Evolutionary conservation across 2,329 filamentous ascomycete genomes (phyloP).

Genomic region (Pestalotiopsis sp.): DNA sequence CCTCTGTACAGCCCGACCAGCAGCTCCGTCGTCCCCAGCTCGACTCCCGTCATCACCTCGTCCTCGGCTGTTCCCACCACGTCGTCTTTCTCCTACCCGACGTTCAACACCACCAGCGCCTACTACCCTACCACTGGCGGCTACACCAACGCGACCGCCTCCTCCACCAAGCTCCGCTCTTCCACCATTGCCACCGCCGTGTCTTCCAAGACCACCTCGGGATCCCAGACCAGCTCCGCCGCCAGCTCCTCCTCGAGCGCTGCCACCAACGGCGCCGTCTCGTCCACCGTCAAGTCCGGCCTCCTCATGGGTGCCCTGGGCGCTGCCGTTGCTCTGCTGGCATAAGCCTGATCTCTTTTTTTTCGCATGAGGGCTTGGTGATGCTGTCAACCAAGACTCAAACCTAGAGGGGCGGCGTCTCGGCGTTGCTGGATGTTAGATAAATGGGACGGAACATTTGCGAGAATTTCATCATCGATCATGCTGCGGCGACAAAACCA

Average conservation of each 20-base stretch:
- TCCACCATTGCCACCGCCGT: background rate
- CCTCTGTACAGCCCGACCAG: slow-evolving; percentile 7
- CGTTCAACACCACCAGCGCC: slow-evolving; percentile 10
- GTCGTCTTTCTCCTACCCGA: slow-evolving; percentile 6
- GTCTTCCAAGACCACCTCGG: slow-evolving; percentile 4
- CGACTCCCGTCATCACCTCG: background rate
- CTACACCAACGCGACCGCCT: slow-evolving; percentile 5
- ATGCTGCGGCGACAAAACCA: background rate
- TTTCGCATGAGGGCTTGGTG: background rate
- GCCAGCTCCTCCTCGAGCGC: slow-evolving; percentile 2
- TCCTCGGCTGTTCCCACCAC: slow-evolving; percentile 1
- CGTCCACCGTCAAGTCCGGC: slow-evolving; percentile 1
- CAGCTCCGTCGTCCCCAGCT: background rate
- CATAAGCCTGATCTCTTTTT: background rate
- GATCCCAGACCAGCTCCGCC: background rate
- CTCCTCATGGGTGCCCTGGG: slow-evolving; percentile 13
- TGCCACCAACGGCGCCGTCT: slow-evolving; percentile 1
- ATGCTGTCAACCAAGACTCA: background rate
- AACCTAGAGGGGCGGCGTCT: background rate
- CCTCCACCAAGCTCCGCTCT: background rate
- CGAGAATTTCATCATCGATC: background rate
- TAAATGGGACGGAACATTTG: background rate
- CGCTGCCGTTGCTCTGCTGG: slow-evolving; percentile 10
- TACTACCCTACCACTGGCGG: slow-evolving; percentile 7
- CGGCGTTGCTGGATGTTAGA: background rate